Percentiles rank a stretch among this genome's conserved stretches.
Conservation (phyloP, 1,284 basidiomycete genomes). For the Cystobasidiaceae sp. region DNA sequence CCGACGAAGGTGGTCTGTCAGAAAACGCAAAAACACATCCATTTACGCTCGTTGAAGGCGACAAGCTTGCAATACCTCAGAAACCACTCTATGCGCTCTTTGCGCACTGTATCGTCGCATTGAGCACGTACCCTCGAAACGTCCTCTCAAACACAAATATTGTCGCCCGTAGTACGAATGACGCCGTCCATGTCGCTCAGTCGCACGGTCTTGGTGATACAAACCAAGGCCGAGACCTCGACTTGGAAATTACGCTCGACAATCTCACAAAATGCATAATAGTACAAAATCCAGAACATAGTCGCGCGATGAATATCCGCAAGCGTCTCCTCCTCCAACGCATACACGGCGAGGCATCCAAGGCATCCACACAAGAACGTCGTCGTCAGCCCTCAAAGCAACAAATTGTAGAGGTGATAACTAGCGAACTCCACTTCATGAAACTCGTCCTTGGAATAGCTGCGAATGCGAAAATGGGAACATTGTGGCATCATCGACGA, state of each 20-base stretch:
- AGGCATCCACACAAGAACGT: not conserved
- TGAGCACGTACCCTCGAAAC: not conserved
- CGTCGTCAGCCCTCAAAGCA: not conserved
- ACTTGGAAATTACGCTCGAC: too few relatives aligned
- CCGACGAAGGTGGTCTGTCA: not conserved
- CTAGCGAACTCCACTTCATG: not conserved
- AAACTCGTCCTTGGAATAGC: conserved; percentile 13
- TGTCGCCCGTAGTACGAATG: too few relatives aligned
- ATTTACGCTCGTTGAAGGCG: conserved; percentile 8
- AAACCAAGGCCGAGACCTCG: too few relatives aligned
- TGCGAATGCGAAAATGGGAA: conserved; percentile 23
- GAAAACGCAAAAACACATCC: too few relatives aligned
- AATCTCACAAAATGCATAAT: conserved; percentile 2
- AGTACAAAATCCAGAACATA: conserved; percentile 24
- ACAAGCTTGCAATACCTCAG: conserved; percentile 29
- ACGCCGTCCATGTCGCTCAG: too few relatives aligned
- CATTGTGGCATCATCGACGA: conserved; percentile 27
- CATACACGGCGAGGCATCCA: too few relatives aligned
- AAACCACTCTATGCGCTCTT: conserved; percentile 16
- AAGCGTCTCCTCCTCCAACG: not conserved
- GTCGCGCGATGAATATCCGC: conserved; percentile 11
- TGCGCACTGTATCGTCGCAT: not conserved
- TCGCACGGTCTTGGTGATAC: too few relatives aligned
- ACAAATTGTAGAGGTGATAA: not conserved
- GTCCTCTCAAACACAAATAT: too few relatives aligned